Evolutionary conservation across 2,329 filamentous ascomycete genomes (phyloP).

Genomic region (Penicillium expansum): DNA sequence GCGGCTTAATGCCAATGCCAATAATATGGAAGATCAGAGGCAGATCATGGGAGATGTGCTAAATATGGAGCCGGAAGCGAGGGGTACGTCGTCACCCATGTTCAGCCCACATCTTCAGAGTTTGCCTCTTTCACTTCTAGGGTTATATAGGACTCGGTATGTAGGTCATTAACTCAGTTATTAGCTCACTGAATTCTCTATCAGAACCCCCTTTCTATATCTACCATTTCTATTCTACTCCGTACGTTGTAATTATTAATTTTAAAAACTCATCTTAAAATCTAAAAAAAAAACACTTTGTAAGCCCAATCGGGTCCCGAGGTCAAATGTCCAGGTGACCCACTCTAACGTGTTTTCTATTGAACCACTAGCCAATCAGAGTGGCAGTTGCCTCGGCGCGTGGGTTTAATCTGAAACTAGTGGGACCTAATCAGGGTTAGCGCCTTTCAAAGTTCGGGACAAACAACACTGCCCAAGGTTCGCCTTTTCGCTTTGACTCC

Average conservation of each 20-base stretch:
- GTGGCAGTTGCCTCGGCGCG: not conserved
- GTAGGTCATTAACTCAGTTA: too few relatives aligned
- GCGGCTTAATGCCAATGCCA: not conserved
- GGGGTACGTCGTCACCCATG: slow-evolving; percentile 3
- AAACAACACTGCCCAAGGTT: not conserved
- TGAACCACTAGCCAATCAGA: not conserved
- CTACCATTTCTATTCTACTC: too few relatives aligned
- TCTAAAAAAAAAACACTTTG: not conserved
- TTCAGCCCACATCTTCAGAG: not conserved
- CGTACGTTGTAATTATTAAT: too few relatives aligned
- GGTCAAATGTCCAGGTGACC: not conserved
- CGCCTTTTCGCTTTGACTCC: slow-evolving; percentile 9
- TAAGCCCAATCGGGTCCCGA: not conserved
- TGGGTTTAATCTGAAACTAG: slow-evolving; percentile 1
- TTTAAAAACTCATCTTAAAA: too few relatives aligned
- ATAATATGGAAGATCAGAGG: slow-evolving; percentile 4
- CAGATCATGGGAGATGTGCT: slow-evolving; percentile 7
- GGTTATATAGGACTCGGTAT: too few relatives aligned
- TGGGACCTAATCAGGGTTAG: not conserved
- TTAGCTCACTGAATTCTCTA: too few relatives aligned
- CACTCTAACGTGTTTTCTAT: slow-evolving; percentile 6
- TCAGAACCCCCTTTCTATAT: too few relatives aligned
- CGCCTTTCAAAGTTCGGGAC: not conserved
- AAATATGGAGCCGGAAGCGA: slow-evolving; percentile 11
- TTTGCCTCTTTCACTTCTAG: too few relatives aligned